Conservation (phyloP, 2,329 filamentous ascomycete species). For the Xylaria sp. region DNA sequence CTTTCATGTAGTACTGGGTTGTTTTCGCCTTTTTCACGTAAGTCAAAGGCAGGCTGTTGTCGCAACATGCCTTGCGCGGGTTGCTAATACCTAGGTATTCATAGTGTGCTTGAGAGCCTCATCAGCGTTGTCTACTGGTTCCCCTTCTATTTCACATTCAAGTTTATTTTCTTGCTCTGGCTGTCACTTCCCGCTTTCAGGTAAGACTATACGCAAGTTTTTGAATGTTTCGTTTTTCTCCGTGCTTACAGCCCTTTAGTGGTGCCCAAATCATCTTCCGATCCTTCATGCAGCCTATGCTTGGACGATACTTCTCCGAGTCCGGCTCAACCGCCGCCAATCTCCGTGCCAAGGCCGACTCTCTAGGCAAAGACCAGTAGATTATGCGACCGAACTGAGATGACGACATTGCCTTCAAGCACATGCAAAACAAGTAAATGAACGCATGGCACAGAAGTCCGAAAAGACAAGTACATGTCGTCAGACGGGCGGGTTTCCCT, state of each 20-base stretch:
- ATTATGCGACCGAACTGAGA: conserved; percentile 30
- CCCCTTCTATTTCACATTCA: conserved; percentile 99
- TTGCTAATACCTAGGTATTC: conserved; percentile 28
- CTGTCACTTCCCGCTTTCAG: conserved; percentile 93
- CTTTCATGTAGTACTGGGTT: conserved; percentile 77
- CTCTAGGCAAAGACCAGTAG: conserved; percentile 76
- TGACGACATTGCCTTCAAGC: conserved; percentile 36
- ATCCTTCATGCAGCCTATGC: conserved; percentile 90
- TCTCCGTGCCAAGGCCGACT: conserved; percentile 88
- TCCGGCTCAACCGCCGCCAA: conserved; percentile 80
- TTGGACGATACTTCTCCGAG: conserved; percentile 87
- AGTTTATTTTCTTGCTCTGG: conserved; percentile 97
- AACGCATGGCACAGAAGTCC: conserved; percentile 39
- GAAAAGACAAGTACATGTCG: conserved; percentile 33
- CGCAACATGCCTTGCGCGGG: conserved; percentile 10
- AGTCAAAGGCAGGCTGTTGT: conserved; percentile 45
- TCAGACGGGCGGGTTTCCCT: conserved; percentile 25
- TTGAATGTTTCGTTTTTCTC: not conserved
- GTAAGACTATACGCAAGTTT: conserved; percentile 63
- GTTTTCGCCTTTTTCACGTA: conserved; percentile 83
- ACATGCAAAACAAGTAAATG: conserved; percentile 37
- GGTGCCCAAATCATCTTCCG: conserved; percentile 97
- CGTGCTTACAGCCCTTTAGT: conserved; percentile 59
- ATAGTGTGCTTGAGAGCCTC: conserved; percentile 79
- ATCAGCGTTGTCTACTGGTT: conserved; percentile 92